phyloP scores from a whole-genome alignment of 495 filamentous ascomycete species.

The Penicillium bialowiezense region DNA sequence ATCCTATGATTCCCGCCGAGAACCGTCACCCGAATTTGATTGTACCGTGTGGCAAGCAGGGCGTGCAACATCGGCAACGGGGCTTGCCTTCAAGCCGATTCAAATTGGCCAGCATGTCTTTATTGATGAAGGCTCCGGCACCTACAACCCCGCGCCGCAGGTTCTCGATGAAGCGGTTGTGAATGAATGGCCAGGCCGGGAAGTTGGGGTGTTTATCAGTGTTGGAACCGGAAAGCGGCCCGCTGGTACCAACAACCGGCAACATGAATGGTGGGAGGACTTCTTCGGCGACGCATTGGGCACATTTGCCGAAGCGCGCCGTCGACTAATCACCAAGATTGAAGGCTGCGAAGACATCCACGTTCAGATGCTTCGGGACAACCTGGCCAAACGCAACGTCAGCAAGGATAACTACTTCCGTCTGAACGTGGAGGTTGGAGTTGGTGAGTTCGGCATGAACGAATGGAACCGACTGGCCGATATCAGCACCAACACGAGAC shows the following conservation, averaged over 20 bases:
- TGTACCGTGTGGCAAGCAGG: conserved; percentile 96
- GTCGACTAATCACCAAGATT: conserved; percentile 81
- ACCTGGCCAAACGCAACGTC: conserved; percentile 73
- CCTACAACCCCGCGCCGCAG: conserved; percentile 84
- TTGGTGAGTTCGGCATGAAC: conserved; percentile 98
- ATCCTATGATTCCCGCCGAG: conserved; percentile 91
- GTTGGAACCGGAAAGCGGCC: conserved; percentile 91
- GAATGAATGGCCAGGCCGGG: conserved; percentile 92
- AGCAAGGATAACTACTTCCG: conserved; percentile 92
- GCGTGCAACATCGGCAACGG: conserved; percentile 88
- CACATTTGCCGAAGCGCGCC: conserved; percentile 85
- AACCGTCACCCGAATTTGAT: conserved; percentile 82
- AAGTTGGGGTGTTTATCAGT: conserved; percentile 85
- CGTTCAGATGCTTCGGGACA: conserved; percentile 72
- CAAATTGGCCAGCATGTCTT: conserved; percentile 91
- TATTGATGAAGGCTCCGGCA: conserved; percentile 87
- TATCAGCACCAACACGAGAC: conserved; percentile 85
- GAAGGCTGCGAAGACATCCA: conserved; percentile 94
- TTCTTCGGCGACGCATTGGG: conserved; percentile 71
- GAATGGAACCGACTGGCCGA: conserved; percentile 92
- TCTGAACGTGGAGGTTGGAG: conserved; percentile 95
- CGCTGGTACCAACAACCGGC: conserved; percentile 60
- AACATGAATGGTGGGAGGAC: conserved; percentile 86
- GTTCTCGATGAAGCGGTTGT: conserved; percentile 84
- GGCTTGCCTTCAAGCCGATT: conserved; percentile 92